Evolutionary conservation across 164 flowering plant genomes (phyloP).

Genomic region (Umbilicus rupestris): DNA sequence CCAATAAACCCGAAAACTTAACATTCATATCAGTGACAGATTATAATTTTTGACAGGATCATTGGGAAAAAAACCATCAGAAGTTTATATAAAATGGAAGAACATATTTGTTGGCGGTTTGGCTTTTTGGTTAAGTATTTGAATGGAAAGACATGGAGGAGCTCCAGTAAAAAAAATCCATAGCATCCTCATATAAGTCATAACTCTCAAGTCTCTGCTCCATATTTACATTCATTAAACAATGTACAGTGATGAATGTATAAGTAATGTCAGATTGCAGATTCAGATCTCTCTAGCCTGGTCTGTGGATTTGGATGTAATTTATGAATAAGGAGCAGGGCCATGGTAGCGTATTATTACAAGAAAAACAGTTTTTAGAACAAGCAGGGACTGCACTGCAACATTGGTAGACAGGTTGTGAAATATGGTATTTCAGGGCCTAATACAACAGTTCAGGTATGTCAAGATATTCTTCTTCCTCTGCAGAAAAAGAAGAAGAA

Average conservation of each 20-base stretch:
- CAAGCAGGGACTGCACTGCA: neutral
- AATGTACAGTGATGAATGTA: neutral
- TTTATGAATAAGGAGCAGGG: neutral
- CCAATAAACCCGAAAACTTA: too few species aligned
- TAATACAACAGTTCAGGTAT: constrained; percentile 36
- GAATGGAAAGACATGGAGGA: too few species aligned
- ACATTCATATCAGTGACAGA: too few species aligned
- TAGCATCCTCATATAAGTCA: too few species aligned
- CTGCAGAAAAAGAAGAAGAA: constrained; percentile 21
- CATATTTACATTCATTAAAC: neutral
- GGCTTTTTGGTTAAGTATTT: too few species aligned
- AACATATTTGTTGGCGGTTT: too few species aligned
- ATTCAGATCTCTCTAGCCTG: neutral
- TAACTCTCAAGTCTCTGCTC: too few species aligned
- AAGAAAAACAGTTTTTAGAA: neutral
- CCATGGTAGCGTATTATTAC: neutral
- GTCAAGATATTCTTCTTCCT: constrained; percentile 35
- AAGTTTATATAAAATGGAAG: too few species aligned
- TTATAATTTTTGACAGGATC: too few species aligned
- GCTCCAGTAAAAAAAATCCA: too few species aligned
- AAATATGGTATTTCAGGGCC: constrained; percentile 20
- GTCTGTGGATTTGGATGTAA: neutral
- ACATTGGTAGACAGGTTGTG: neutral
- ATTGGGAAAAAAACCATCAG: too few species aligned
- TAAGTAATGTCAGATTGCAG: neutral